Base-by-base conservation (phyloP, 352 stramenopile genomes). In the Pythium chondricola region DNA sequence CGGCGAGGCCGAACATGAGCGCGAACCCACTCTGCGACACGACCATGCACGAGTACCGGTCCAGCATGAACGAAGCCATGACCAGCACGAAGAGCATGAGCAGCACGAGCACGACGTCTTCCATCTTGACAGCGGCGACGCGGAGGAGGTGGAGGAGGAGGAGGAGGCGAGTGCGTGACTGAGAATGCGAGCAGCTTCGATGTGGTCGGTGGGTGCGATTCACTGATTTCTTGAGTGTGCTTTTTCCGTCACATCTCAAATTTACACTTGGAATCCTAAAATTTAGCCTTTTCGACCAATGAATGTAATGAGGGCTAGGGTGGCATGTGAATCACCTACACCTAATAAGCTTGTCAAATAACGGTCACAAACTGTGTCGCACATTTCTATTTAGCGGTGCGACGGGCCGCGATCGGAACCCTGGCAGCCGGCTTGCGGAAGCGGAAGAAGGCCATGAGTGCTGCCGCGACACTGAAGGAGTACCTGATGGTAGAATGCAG, bases 31-130 rank as follows among this genome's bases (percentile, higher is more conserved):
- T 89, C 63, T 93, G 82, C 27, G 82, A 93, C 37, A 93, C 52
- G n/a, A 91, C 24, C 72, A 89, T 91, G 50, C 76, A 88, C 43
- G 82, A 77, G 68, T 85, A 88, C 31, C 77, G 77, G 48, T 88
- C 82, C 30, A 93, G 65, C 71, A 91, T 79, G 67, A 85, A 93
- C 53, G 82, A 93, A 26, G 78, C 78, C 71, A 93, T 89, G 49
- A 93, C 83, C 55, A 91, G 72, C 61, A 90, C 73, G 57, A 93
- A 84, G 58, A 93, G 74, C 74, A 93, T 86, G 33, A 79, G 60
- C 55, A 93, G 72, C 52, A 93, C 57, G 42, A 93, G 61, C 61
- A 93, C 74, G 13, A 73, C 77, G 61, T 91, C 83, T 48, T 91
- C 79, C 79, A 93, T 93, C 5, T 42, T 67, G 32, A 26, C 47